Conservation (phyloP, 2,329 filamentous ascomycete species). For the Aspergillus sp. region DNA sequence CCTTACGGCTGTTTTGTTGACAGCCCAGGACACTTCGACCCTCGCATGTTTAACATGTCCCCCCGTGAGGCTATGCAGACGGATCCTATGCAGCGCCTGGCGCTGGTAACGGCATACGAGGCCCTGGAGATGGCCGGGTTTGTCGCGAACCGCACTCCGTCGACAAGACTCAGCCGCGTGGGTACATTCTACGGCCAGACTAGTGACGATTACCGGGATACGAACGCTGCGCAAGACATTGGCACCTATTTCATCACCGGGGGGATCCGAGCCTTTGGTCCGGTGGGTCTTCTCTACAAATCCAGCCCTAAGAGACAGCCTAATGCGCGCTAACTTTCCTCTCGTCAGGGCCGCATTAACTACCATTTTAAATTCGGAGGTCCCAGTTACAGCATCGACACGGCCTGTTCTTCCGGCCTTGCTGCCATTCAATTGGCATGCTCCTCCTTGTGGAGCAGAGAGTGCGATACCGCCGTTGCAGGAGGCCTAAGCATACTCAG, state of each 20-base stretch:
- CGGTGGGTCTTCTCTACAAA: conserved; percentile 17
- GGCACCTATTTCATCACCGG: conserved; percentile 66
- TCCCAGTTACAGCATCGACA: conserved; percentile 69
- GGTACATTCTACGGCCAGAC: conserved; percentile 73
- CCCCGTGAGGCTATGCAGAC: conserved; percentile 65
- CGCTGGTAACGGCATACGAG: conserved; percentile 74
- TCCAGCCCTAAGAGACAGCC: no score
- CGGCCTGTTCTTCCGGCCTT: conserved; percentile 64
- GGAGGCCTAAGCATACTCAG: conserved; percentile 72
- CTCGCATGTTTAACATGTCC: conserved; percentile 51
- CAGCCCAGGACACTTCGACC: conserved; percentile 38
- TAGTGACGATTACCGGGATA: conserved; percentile 63
- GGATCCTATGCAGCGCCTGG: conserved; percentile 75
- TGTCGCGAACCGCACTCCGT: conserved; percentile 66
- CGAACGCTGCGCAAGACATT: conserved; percentile 68
- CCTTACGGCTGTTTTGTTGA: conserved; percentile 39
- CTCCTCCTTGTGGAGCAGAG: conserved; percentile 67
- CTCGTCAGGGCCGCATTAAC: conserved; percentile 58
- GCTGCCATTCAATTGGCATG: conserved; percentile 70
- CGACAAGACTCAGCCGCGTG: conserved; percentile 60
- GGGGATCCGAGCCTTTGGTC: conserved; percentile 59
- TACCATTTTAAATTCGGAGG: conserved; percentile 75
- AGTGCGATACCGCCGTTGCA: conserved; percentile 76
- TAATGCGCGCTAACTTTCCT: no score
- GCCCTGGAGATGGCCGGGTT: conserved; percentile 77